Percentiles rank a stretch among this genome's conserved stretches.
These are phyloP conservation scores for Rhododendron vialii DNA, from an alignment of 148 eudicot genomes.

Conservation along the genomic window DNA sequence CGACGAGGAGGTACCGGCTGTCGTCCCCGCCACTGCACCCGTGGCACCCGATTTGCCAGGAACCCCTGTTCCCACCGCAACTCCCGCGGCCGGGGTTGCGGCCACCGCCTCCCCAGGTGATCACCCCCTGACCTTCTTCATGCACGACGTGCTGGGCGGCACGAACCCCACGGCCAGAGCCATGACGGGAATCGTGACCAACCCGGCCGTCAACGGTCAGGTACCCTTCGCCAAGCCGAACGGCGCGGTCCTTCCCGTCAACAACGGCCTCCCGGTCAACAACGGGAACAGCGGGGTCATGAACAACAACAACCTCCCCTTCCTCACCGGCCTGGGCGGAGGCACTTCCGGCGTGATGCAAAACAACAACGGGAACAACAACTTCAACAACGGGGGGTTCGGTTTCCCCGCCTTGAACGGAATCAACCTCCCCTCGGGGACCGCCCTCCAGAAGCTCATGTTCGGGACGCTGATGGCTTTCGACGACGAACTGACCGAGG, in stretches of 20 bases:
- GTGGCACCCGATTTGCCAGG: constrained; percentile 7
- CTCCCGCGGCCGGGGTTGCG: not conserved
- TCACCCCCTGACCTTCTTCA: constrained; percentile 57
- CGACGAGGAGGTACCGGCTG: constrained; percentile 26
- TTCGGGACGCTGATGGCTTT: constrained; percentile 72
- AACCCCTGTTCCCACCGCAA: constrained; percentile 1
- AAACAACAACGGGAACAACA: constrained; percentile 40
- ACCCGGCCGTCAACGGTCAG: constrained; percentile 75
- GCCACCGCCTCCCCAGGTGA: constrained; percentile 9
- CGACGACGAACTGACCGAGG: constrained; percentile 79
- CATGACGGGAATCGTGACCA: constrained; percentile 76
- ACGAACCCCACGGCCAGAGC: constrained; percentile 78
- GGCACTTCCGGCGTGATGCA: constrained; percentile 50
- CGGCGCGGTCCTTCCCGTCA: constrained; percentile 65
- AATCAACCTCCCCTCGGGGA: constrained; percentile 43
- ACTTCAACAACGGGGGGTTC: constrained; percentile 40
- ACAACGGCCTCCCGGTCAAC: constrained; percentile 55
- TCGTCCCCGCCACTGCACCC: constrained; percentile 13
- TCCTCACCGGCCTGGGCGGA: constrained; percentile 86
- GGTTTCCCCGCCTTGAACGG: constrained; percentile 50
- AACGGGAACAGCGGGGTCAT: constrained; percentile 48
- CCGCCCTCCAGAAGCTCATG: constrained; percentile 57
- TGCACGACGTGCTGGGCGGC: constrained; percentile 95
- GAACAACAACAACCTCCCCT: constrained; percentile 82
- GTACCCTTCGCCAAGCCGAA: constrained; percentile 90